Base-by-base conservation (phyloP, 2,329 filamentous ascomycete genomes). In the Hypoxylon sp. region DNA sequence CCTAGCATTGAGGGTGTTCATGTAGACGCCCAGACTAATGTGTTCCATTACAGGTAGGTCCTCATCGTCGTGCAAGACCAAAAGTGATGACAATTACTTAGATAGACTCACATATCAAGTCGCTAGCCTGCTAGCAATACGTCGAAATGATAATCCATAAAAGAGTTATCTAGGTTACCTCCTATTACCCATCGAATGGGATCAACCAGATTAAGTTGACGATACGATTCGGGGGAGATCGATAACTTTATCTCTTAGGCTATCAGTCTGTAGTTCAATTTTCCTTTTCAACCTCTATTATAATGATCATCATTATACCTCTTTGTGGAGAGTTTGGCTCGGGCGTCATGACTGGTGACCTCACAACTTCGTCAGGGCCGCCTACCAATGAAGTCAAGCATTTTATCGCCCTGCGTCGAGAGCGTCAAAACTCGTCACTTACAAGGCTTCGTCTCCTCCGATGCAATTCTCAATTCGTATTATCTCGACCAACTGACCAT, bases 311-410 rank as follows among this genome's bases (percentile, higher is more conserved):
- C 25, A 27, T 22, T 13, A 22, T 33, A 27, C 25, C 5, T 27
- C n/a, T 56, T 46, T 13, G 27, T 53, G 14, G 30, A 31, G 30
- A 10, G 17, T 40, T 6, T 64, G 33, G 55, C 60, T 68, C 55
- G 61, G 10, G 10, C n/a, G 31, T 22, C n/a, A 49, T 49, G 31
- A 35, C 13, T 49, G 17, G 53, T 68, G 66, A 65, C 66, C 48
- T 68, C 66, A 68, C 37, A 56, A 61, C 61, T 60, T 54, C 61
- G 65, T 68, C 64, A 67, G 35, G 1, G 25, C 54, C 13, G 30
- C 10, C 31, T 33, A 6, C 42, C 17, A 60, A 46, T 48, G 27
- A 48, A 54, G 46, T 46, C 20, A 56, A 40, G 5, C 40, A 55
- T 44, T 44, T 17, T 20, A 25, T 27, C 14, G 11, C 17, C n/a